Percentiles rank a stretch among this genome's conserved stretches.
Conservation (phyloP, 1,284 basidiomycete genomes). For the Ustilago shanxiensis region DNA sequence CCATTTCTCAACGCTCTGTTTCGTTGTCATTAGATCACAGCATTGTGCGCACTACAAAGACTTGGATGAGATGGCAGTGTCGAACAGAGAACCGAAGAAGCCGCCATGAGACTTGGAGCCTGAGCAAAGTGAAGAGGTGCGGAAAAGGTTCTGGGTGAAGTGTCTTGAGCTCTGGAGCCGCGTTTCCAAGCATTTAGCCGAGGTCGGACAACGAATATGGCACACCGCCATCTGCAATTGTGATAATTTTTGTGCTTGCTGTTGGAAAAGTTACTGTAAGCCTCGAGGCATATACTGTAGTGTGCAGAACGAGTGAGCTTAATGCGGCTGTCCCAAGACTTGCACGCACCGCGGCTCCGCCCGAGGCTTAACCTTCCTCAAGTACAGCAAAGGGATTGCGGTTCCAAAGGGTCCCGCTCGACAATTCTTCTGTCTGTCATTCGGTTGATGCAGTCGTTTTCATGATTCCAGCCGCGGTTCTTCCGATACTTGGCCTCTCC, state of each 20-base stretch:
- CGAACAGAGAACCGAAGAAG: neutral
- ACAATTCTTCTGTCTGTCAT: neutral
- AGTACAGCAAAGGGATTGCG: neutral
- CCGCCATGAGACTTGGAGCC: neutral
- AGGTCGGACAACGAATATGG: neutral
- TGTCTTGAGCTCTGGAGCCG: neutral
- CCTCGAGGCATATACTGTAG: neutral
- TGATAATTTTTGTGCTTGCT: neutral
- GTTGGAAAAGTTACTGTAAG: neutral
- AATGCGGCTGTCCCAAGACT: neutral
- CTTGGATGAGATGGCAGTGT: neutral
- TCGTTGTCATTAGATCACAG: neutral
- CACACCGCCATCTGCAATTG: neutral
- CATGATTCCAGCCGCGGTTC: neutral
- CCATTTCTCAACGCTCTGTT: neutral
- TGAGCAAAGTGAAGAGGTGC: neutral
- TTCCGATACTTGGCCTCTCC: neutral
- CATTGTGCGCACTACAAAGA: no score
- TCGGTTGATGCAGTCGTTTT: neutral
- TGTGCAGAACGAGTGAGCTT: neutral
- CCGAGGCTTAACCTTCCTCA: neutral
- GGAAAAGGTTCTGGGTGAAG: neutral
- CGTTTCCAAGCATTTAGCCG: conserved; percentile 3
- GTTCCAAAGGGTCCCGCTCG: neutral
- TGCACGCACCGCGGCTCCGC: neutral